Conservation (phyloP, 2,329 filamentous ascomycete species). For the Aspergillus arachidicola region DNA sequence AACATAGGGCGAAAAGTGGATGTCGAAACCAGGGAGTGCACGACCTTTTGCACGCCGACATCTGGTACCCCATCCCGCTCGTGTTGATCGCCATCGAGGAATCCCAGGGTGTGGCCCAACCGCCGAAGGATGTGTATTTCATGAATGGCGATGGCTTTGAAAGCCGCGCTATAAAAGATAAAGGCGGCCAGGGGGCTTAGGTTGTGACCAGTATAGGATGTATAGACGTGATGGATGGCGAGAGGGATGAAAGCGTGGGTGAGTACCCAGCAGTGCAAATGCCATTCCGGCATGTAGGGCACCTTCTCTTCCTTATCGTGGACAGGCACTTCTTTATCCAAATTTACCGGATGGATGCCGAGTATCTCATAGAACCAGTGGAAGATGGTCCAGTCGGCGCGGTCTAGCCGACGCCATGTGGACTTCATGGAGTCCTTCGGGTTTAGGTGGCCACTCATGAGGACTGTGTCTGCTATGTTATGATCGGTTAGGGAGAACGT, state of each 20-base stretch:
- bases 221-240: slow-evolving; percentile 40
- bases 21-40: slow-evolving; percentile 36
- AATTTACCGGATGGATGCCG: slow-evolving; percentile 27
- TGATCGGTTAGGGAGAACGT: slow-evolving; percentile 38
- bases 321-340: slow-evolving; percentile 39
- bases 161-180: slow-evolving; percentile 42
- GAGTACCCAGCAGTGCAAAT: slow-evolving; percentile 45
- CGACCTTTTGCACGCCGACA: slow-evolving; percentile 38
- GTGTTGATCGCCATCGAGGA: slow-evolving; percentile 50
- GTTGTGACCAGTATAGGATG: slow-evolving; percentile 32
- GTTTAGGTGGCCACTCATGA: slow-evolving; percentile 19
- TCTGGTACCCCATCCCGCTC: slow-evolving; percentile 49
- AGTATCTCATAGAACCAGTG: slow-evolving; percentile 39
- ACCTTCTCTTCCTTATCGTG: slow-evolving; percentile 47
- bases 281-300: slow-evolving; percentile 41
- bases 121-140: slow-evolving; percentile 43
- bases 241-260: slow-evolving; percentile 42
- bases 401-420: slow-evolving; percentile 38
- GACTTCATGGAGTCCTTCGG: slow-evolving; percentile 47
- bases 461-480: neutral
- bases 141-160: slow-evolving; percentile 46
- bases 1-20: slow-evolving; percentile 37
- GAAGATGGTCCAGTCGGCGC: slow-evolving; percentile 31
- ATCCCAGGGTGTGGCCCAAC: slow-evolving; percentile 43
- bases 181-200: slow-evolving; percentile 35